Base-by-base conservation (phyloP, 768 basidiomycete species). In the Psilocybe subaeruginosa region DNA sequence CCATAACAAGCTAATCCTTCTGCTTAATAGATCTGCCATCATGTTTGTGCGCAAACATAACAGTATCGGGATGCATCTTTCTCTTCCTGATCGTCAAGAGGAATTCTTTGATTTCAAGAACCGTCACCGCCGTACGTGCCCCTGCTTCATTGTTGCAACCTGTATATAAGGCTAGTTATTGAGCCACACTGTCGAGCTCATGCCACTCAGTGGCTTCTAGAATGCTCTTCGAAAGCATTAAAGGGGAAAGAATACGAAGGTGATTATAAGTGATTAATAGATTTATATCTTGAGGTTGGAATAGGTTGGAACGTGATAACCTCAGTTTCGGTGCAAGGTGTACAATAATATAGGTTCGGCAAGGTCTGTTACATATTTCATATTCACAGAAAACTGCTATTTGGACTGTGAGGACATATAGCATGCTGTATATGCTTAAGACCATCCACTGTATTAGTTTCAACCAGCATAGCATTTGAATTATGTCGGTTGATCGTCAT, bases 101-200 rank as follows among this genome's bases (percentile, higher is more conserved):
- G 3, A 66, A 37, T n/a, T 61, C 61, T 8, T 66, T 62, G 12
- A 66, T 70, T 3, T 35, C 9, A 0, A 64, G 62, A 12, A 72
- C 70, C 3, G 54, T 63, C 51, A 74, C 60, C 47, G 63, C 64
- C 0, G 70, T 73, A 11, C 59, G 58, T 9, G 58, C 57, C 6
- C 55, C 68, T 4, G 64, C 60, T 14, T 46, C 45, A 35, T 69
- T 5, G 73, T 73, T 2, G 69, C 65, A 3, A 73, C 62, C 8
- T 37, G 59, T 31, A 68, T 67, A 8, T 60, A 48, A 4, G 70
- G 68, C 30, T 27, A 58, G n/a, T 66, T 66, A 48, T 68, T 50
- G 27, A 66, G 48, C 39, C 60, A 62, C 8, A 73, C 43, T 8
- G 57, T 54, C 2, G 67, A 64, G 48, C 69, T 70, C 4, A 66